phyloP scores from a whole-genome alignment of 202 grass and related monocot genomes.

The Musa balbisiana region DNA sequence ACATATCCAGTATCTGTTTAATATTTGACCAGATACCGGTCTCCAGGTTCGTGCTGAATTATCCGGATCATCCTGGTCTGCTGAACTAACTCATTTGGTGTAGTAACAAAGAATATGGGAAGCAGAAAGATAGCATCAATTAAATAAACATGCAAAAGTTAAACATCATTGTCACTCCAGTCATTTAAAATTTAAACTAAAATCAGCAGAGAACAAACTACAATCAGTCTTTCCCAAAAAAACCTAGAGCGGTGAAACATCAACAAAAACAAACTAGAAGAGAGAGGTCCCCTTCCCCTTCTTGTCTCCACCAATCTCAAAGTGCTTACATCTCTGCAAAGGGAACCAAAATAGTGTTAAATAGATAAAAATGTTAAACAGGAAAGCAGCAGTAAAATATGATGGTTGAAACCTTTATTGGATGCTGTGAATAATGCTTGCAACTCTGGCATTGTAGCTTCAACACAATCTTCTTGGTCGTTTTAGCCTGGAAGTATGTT shows the following conservation, averaged over 20 bases:
- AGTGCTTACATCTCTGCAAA: conserved; percentile 24
- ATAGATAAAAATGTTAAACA: background rate
- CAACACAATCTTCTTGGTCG: conserved; percentile 28
- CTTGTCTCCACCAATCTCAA: conserved; percentile 28
- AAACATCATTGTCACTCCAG: no score
- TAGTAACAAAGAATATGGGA: no score
- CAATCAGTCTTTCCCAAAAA: background rate
- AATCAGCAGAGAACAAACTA: background rate
- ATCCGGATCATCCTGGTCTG: no score
- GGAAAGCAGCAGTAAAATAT: background rate
- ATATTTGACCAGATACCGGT: no score
- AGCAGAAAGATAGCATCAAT: no score
- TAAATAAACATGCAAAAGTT: no score
- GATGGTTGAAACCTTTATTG: conserved; percentile 11
- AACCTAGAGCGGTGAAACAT: background rate
- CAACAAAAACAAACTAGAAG: conserved; percentile 7
- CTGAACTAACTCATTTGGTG: no score
- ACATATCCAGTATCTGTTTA: no score
- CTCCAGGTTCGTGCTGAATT: no score
- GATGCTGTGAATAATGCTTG: conserved; percentile 27
- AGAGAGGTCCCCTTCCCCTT: conserved; percentile 25
- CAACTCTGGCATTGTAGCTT: conserved; percentile 27
- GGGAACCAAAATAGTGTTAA: background rate
- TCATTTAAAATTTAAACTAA: no score
- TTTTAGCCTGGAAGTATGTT: conserved; percentile 16